These are phyloP conservation scores for Pichia kluyveri DNA, from an alignment of 805 yeast species.

Conservation along the genomic window DNA sequence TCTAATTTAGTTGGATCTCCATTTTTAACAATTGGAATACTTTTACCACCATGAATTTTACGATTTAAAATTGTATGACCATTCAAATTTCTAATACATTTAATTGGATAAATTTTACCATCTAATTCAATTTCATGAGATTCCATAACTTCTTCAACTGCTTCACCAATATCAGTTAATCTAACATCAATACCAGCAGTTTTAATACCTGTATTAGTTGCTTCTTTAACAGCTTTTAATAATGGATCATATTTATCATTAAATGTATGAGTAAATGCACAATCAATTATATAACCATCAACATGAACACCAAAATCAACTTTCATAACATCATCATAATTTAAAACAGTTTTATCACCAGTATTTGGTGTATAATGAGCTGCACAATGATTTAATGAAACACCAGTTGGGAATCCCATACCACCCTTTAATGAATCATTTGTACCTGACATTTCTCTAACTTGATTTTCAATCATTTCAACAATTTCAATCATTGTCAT, in stretches of 20 bases:
- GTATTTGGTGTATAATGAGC: conserved; percentile 98
- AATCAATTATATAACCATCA: conserved; percentile 87
- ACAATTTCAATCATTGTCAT: conserved; percentile 88
- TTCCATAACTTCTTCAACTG: conserved; percentile 96
- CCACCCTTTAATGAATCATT: conserved; percentile 71
- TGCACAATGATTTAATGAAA: conserved; percentile 87
- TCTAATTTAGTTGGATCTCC: conserved; percentile 97
- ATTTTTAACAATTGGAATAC: conserved; percentile 92
- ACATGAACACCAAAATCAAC: conserved; percentile 96
- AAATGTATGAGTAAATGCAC: conserved; percentile 89
- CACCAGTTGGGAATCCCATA: conserved; percentile 97
- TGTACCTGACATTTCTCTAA: conserved; percentile 52
- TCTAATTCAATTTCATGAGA: conserved; percentile 86
- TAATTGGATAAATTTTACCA: conserved; percentile 78
- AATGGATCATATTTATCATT: conserved; percentile 75
- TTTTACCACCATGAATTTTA: conserved; percentile 87
- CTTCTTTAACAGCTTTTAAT: conserved; percentile 79
- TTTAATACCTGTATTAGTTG: conserved; percentile 87
- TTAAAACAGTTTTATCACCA: conserved; percentile 76
- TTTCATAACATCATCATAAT: conserved; percentile 89
- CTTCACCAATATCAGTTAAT: conserved; percentile 89
- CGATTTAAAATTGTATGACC: conserved; percentile 89
- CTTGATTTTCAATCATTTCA: conserved; percentile 77
- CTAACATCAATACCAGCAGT: conserved; percentile 96
- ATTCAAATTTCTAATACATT: conserved; percentile 82